These are phyloP conservation scores for Cryptococcus sp. DNA, from an alignment of 1,284 basidiomycete genomes.

Conservation along the genomic window DNA sequence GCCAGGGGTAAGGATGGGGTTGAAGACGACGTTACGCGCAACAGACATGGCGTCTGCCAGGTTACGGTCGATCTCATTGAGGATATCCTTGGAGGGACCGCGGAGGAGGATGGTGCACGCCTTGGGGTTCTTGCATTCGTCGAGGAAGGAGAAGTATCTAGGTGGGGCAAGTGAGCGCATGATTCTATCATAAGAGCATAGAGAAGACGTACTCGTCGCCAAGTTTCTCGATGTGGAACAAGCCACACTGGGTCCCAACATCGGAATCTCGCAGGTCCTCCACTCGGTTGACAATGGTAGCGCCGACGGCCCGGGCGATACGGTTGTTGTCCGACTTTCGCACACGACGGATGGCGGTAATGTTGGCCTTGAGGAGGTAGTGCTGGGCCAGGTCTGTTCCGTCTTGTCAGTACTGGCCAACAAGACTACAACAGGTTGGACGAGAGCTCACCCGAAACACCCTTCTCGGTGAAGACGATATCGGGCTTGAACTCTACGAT, in stretches of 20 bases:
- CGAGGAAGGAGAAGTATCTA: constrained; percentile 95
- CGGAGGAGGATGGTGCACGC: constrained; percentile 98
- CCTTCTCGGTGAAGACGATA: constrained; percentile 95
- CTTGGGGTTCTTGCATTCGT: constrained; percentile 87
- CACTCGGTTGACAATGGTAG: constrained; percentile 93
- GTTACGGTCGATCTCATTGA: constrained; percentile 97
- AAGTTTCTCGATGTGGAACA: constrained; percentile 95
- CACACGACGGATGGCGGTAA: constrained; percentile 89
- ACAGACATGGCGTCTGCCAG: constrained; percentile 97
- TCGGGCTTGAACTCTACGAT: constrained; percentile 94
- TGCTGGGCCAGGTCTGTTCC: constrained; percentile 84
- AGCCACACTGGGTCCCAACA: constrained; percentile 86
- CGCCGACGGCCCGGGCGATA: constrained; percentile 91
- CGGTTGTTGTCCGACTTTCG: constrained; percentile 99
- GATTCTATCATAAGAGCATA: neutral
- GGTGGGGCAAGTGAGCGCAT: neutral
- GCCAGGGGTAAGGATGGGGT: constrained; percentile 85
- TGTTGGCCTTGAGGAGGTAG: constrained; percentile 80
- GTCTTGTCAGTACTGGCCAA: neutral
- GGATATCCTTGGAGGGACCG: constrained; percentile 94
- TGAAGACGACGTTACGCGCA: constrained; percentile 94
- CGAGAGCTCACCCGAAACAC: constrained; percentile 71
- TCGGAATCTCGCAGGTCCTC: constrained; percentile 92
- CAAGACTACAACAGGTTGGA: neutral
- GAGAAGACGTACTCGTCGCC: constrained; percentile 75